Conservation (phyloP, 2,329 filamentous ascomycete genomes). For the Fusarium sp. region DNA sequence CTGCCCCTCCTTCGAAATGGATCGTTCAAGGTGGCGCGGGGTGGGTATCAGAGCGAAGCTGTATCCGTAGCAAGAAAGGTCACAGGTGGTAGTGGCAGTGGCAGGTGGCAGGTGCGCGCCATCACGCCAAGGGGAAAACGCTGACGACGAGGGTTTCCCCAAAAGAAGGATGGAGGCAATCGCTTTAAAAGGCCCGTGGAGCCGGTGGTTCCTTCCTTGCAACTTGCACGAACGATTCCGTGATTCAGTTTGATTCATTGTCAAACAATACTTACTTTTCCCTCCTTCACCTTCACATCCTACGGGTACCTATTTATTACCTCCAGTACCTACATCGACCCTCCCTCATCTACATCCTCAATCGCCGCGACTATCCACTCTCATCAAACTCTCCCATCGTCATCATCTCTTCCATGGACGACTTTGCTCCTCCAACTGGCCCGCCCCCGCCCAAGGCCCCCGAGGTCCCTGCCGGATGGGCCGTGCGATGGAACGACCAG, state of each 20-base stretch:
- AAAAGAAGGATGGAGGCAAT: neutral
- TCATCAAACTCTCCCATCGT: neutral
- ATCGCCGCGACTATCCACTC: neutral
- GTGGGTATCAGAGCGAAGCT: conserved; percentile 9
- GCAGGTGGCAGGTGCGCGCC: conserved; percentile 6
- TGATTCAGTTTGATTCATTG: neutral
- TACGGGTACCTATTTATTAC: neutral
- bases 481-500: conserved; percentile 85
- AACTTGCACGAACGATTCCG: neutral
- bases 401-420: conserved; percentile 55
- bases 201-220: neutral
- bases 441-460: conserved; percentile 71
- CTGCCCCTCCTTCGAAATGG: conserved; percentile 26
- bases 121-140: conserved; percentile 23
- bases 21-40: conserved; percentile 18
- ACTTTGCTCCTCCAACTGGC: conserved; percentile 64
- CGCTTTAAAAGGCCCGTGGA: conserved; percentile 23
- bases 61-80: conserved; percentile 22
- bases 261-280: neutral
- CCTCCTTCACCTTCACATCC: conserved; percentile 9
- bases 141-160: neutral
- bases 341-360: neutral
- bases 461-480: conserved; percentile 76
- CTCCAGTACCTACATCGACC: conserved; percentile 28
- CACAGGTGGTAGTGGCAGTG: conserved; percentile 17